Base-by-base conservation (phyloP, 345 rosid genomes). In the Psidium friedrichsthalianum region DNA sequence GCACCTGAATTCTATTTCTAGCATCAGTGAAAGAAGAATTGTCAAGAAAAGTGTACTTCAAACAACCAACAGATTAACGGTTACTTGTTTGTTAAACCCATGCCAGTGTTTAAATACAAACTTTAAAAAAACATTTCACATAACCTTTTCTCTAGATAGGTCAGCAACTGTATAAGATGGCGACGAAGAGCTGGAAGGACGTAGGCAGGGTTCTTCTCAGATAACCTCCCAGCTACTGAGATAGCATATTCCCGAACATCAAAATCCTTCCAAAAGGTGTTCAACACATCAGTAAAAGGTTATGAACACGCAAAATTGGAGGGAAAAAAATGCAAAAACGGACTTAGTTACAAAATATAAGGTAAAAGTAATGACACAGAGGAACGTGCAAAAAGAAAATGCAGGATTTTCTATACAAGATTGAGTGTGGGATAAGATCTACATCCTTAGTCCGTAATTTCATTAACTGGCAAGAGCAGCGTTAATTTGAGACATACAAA, bases 131-230 rank as follows among this genome's bases (percentile, higher is more conserved):
- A 42, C 44, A 56, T 82, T 82, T 51, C 51, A 84, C 56, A 85
- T 92, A 89, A 97, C 99, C 99, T 97, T 87, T 90, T 98, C 87
- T 94, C 96, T 82, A 97, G 94, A 93, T 96, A 95, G 82, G 99
- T 97, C 92, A 97, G 91, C 89, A 97, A 86, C 89, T 96, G 99
- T 91, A 97, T 97, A 85, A 97, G 96, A 91, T 97, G 98, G 86
- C 98, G 99, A 86, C 99, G 99, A 88, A 97, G 98, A 85, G 99
- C 99, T 53, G 99, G 99, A 91, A 97, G 98, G 88, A 97, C 99
- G 88, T 97, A 97, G 82, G 99, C 99, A 76, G 99, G 99, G 90
- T 97, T 97, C 90, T 94, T 97, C 88, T 96, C 99, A 40, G 99
- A 96, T 89, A 97, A 90, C 88, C 98, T 91, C 89, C 99, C 99